A percentile compares a stretch with the other conserved stretches of the same genome.
Conservation (phyloP, 1,284 basidiomycete genomes). For the Tilletia caries region DNA sequence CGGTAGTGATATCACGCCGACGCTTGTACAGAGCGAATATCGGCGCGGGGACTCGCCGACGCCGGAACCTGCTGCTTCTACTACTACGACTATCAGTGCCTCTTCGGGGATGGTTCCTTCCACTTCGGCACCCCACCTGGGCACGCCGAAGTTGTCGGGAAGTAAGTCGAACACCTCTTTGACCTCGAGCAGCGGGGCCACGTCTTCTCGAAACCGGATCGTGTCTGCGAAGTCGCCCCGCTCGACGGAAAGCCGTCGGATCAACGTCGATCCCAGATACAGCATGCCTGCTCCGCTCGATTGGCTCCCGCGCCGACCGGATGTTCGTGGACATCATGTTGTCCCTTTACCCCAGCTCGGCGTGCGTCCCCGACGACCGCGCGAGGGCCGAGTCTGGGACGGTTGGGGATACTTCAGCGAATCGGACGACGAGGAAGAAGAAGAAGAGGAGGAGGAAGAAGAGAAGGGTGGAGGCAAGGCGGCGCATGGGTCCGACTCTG, state of each 20-base stretch:
- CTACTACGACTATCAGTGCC: not conserved
- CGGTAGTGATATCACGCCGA: not conserved
- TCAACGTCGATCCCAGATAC: constrained; percentile 27
- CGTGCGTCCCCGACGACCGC: constrained; percentile 42
- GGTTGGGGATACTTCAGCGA: constrained; percentile 1
- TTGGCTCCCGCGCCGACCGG: constrained; percentile 44
- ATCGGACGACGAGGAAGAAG: constrained; percentile 3
- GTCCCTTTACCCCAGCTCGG: constrained; percentile 50
- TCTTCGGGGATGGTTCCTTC: not conserved
- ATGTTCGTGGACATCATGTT: constrained; percentile 42
- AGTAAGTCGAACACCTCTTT: too few species aligned
- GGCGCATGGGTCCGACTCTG: constrained; percentile 18
- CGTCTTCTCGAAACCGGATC: not conserved
- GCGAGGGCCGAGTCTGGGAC: constrained; percentile 45
- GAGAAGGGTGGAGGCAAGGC: not conserved
- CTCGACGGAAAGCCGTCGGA: not conserved
- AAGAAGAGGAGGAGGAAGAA: constrained; percentile 2
- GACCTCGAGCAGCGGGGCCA: not conserved
- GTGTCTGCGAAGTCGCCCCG: not conserved
- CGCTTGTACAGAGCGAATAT: not conserved
- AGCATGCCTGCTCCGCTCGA: constrained; percentile 44
- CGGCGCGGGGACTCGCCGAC: not conserved
- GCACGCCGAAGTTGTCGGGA: not conserved
- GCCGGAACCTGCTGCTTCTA: not conserved
- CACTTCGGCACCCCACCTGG: not conserved